These are phyloP conservation scores for Ascoidea rubescens DNA, from an alignment of 805 yeast species.

Conservation along the genomic window DNA sequence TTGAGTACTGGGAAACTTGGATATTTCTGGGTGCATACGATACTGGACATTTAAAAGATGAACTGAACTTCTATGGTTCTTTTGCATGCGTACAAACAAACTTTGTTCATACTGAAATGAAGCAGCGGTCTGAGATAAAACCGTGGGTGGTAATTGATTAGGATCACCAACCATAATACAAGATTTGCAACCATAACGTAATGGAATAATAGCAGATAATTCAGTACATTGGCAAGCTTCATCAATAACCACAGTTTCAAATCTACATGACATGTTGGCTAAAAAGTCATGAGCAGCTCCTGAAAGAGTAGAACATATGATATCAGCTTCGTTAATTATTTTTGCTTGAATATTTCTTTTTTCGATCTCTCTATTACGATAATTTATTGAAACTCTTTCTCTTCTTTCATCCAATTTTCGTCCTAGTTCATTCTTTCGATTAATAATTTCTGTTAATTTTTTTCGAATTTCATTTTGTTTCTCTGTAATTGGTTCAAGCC, in stretches of 20 bases:
- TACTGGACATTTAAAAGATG: conserved; percentile 80
- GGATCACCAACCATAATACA: conserved; percentile 99
- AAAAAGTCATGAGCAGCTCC: conserved; percentile 89
- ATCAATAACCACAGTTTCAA: conserved; percentile 86
- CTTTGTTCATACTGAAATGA: conserved; percentile 75
- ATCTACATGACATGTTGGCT: conserved; percentile 56
- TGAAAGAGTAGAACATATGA: conserved; percentile 83
- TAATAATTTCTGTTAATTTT: conserved; percentile 40
- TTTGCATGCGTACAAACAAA: conserved; percentile 87
- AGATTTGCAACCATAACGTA: conserved; percentile 77
- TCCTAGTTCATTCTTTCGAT: conserved; percentile 54
- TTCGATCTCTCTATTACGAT: conserved; percentile 66
- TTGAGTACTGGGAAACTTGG: conserved; percentile 71
- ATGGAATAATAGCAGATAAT: conserved; percentile 78
- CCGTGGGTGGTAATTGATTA: conserved; percentile 95
- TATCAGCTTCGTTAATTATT: conserved; percentile 59
- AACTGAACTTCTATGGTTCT: conserved; percentile 41
- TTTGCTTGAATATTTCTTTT: conserved; percentile 62
- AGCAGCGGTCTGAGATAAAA: conserved; percentile 79
- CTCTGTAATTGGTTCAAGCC: conserved; percentile 20
- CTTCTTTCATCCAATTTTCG: conserved; percentile 65
- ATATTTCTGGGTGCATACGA: conserved; percentile 94
- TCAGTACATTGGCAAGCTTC: conserved; percentile 98
- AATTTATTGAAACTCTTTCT: conserved; percentile 53
- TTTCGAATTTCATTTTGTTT: conserved; percentile 34